Conservation (phyloP, 2,329 filamentous ascomycete genomes). For the Diplodia corticola region DNA sequence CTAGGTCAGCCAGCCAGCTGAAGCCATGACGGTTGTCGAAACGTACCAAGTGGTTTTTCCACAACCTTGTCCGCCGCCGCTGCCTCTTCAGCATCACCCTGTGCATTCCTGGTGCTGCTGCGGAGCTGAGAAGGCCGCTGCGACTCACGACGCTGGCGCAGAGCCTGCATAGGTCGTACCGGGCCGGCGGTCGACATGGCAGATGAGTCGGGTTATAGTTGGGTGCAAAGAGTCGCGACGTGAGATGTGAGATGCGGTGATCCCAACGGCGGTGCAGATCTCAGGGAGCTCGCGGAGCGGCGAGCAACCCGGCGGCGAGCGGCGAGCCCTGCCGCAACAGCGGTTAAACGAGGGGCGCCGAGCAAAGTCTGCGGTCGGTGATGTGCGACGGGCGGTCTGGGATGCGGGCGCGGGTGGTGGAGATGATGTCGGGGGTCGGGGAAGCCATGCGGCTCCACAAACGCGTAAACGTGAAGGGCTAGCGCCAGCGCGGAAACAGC, state of each 20-base stretch:
- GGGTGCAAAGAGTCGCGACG: neutral
- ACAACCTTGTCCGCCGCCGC: constrained; percentile 32
- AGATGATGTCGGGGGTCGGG: constrained; percentile 4
- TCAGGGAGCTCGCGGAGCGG: neutral
- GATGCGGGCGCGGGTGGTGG: constrained; percentile 9
- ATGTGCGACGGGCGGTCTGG: neutral
- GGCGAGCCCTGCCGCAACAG: neutral
- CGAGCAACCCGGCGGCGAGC: neutral
- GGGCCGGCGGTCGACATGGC: constrained; percentile 32
- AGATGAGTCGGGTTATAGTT: neutral
- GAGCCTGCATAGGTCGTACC: constrained; percentile 41
- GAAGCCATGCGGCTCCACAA: constrained; percentile 1
- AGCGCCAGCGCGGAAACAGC: neutral
- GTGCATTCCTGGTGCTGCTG: constrained; percentile 25
- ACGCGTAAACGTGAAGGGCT: neutral
- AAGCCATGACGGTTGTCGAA: neutral
- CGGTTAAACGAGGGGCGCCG: neutral
- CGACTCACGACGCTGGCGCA: constrained; percentile 46
- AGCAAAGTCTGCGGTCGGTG: neutral
- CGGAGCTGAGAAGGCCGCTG: constrained; percentile 39
- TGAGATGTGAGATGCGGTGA: neutral
- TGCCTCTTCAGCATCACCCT: constrained; percentile 34
- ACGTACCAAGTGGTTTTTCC: constrained; percentile 35
- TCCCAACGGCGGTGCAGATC: neutral
- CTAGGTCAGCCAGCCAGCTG: neutral